These are phyloP conservation scores for Rhizomucor pusillus DNA, from an alignment of 371 early-diverging fungal genomes.

Conservation along the genomic window DNA sequence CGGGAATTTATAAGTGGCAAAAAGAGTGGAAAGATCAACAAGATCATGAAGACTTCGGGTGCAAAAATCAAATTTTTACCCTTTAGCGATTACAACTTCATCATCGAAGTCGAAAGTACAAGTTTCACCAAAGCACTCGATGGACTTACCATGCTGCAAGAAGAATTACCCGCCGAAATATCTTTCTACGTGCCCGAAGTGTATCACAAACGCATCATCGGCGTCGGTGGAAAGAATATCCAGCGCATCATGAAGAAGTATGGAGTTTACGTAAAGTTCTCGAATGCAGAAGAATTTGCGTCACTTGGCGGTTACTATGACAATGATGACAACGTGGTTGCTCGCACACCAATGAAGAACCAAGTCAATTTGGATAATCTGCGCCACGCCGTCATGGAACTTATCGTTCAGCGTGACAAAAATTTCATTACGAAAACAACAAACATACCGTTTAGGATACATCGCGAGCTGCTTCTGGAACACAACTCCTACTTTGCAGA, in stretches of 20 bases:
- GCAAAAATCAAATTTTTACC: constrained; percentile 59
- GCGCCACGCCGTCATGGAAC: constrained; percentile 72
- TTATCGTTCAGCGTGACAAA: constrained; percentile 61
- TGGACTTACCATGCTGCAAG: constrained; percentile 70
- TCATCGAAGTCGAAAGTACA: constrained; percentile 69
- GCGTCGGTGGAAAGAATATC: constrained; percentile 93
- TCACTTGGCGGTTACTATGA: constrained; percentile 78
- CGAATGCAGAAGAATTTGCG: constrained; percentile 78
- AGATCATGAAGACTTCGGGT: constrained; percentile 81
- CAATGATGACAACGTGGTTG: constrained; percentile 83
- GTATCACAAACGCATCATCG: constrained; percentile 93
- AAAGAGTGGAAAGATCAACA: constrained; percentile 93
- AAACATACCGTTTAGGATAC: constrained; percentile 44
- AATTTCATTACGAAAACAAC: constrained; percentile 38
- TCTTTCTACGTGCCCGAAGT: constrained; percentile 87
- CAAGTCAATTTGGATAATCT: constrained; percentile 64
- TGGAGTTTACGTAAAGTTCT: constrained; percentile 94
- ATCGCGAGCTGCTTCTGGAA: constrained; percentile 43
- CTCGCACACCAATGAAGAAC: constrained; percentile 87
- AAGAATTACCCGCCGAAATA: constrained; percentile 85
- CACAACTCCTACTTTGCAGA: constrained; percentile 38
- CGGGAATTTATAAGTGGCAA: constrained; percentile 93
- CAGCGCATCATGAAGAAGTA: constrained; percentile 95
- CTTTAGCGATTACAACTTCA: constrained; percentile 73
- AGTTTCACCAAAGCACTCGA: constrained; percentile 59